phyloP scores from a whole-genome alignment of 2,329 filamentous ascomycete species.

The Penicillium sp. region DNA sequence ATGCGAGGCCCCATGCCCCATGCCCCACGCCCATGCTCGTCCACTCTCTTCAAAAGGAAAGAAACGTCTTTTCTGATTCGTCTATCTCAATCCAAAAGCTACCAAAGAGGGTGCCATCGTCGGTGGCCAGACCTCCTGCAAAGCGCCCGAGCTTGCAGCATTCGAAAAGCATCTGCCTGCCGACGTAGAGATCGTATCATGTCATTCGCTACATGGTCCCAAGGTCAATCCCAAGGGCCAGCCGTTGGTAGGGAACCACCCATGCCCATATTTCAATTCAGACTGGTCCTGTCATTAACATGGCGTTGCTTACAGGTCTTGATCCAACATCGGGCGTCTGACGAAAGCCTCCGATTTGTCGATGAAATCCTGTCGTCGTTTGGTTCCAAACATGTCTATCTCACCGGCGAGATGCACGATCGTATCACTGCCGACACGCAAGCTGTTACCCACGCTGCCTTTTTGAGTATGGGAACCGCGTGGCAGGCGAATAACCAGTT shows the following conservation, averaged over 20 bases:
- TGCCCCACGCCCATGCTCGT: background rate
- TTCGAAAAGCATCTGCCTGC: conserved; percentile 85
- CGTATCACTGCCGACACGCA: conserved; percentile 98
- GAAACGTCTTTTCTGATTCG: conserved; percentile 27
- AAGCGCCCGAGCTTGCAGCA: conserved; percentile 90
- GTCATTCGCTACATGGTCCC: conserved; percentile 94
- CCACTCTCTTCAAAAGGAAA: background rate
- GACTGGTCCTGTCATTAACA: conserved; percentile 15
- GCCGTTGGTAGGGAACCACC: conserved; percentile 65
- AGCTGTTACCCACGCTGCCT: conserved; percentile 95
- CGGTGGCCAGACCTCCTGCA: conserved; percentile 96
- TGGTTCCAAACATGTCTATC: conserved; percentile 80
- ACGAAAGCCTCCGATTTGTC: conserved; percentile 74
- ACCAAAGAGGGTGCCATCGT: conserved; percentile 95
- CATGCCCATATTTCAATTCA: conserved; percentile 14
- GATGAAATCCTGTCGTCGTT: conserved; percentile 81
- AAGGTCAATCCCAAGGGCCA: conserved; percentile 85
- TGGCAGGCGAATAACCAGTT: conserved; percentile 96
- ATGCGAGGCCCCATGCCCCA: conserved; percentile 1
- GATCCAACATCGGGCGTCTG: conserved; percentile 87
- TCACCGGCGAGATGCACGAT: conserved; percentile 86
- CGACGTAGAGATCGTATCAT: conserved; percentile 92
- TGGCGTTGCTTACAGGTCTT: conserved; percentile 57
- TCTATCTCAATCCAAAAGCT: conserved; percentile 55
- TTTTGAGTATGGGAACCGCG: conserved; percentile 95